Evolutionary conservation across 257 asterid species (phyloP), one percentile per base, ranked within the genome.

Genomic region (Ilex asprella): DNA sequence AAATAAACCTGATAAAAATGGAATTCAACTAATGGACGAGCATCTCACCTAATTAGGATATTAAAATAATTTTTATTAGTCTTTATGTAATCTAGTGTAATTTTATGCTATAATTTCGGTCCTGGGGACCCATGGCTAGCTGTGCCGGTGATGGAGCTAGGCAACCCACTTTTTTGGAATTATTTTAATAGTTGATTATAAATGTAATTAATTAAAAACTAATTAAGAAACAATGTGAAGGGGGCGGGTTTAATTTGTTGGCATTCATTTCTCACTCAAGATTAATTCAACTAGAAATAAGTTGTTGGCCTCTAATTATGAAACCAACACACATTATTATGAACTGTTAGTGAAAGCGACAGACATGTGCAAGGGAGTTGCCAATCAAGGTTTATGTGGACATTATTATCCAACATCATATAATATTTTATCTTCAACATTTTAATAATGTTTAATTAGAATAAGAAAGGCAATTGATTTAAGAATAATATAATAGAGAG

Each of bases 301-400:
- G 7, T 7, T 41, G 47, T 41, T 41, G 47, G 7, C 12, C 47
- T 41, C 30, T 14, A 55, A 51, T 27, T 16, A 29, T 21, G 50
- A 59, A 16, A 30, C n/a, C 21, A 10, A n/a, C 35, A 56, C 16
- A 56, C 2, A 66, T 66, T n/a, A n/a, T n/a, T n/a, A n/a, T n/a
- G n/a, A 55, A 27, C 57, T 56, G 67, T 65, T 61, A 21, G 61
- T 8, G 88, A 83, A 76, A 76, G 79, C 62, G 85, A 86, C 78
- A 64, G 78, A 62, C 91, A 83, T 86, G 91, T 86, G 86, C 75
- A 31, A 43, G 12, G 58, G 46, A 67, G 61, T 58, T 30, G 59
- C 70, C 55, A 59, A 63, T 62, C 76, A 44, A 44, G 50, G 50
- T 44, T 12, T 44, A 7, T 75, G 68, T 60, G 61, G 62, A 51